Conservation (phyloP, 805 yeast genomes). For the Candida namnaoensis region DNA sequence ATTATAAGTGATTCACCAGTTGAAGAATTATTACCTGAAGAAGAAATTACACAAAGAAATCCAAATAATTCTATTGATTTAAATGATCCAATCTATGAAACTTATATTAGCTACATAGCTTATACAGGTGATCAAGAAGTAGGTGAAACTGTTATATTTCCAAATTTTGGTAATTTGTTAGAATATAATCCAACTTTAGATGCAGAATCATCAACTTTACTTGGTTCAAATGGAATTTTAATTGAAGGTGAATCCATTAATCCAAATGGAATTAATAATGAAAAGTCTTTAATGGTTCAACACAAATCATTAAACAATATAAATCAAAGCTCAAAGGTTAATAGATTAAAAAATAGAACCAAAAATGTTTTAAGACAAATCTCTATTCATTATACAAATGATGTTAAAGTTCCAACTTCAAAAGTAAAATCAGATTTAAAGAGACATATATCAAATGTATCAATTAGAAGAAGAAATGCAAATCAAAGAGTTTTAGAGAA, state of each 20-base stretch:
- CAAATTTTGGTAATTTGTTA: too few species aligned
- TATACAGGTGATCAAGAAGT: neutral
- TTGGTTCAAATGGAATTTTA: neutral
- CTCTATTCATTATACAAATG: neutral
- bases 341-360: conserved; percentile 6
- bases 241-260: neutral
- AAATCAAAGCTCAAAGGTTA: conserved; percentile 1
- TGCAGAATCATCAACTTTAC: neutral
- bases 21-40: neutral
- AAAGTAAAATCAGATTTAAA: neutral
- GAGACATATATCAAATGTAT: neutral
- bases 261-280: too few species aligned
- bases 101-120: conserved; percentile 5
- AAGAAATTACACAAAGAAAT: neutral
- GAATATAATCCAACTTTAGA: neutral
- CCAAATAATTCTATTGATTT: neutral
- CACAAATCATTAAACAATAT: too few species aligned
- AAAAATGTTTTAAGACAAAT: conserved; percentile 5
- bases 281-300: too few species aligned
- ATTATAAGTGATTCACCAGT: conserved; percentile 1
- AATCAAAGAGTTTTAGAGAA: neutral
- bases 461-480: neutral
- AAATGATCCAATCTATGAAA: conserved; percentile 5
- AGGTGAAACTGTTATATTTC: too few species aligned
- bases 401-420: neutral